These are phyloP conservation scores for Parsonsia alboflavescens DNA, from an alignment of 257 asterid species.

Conservation along the genomic window DNA sequence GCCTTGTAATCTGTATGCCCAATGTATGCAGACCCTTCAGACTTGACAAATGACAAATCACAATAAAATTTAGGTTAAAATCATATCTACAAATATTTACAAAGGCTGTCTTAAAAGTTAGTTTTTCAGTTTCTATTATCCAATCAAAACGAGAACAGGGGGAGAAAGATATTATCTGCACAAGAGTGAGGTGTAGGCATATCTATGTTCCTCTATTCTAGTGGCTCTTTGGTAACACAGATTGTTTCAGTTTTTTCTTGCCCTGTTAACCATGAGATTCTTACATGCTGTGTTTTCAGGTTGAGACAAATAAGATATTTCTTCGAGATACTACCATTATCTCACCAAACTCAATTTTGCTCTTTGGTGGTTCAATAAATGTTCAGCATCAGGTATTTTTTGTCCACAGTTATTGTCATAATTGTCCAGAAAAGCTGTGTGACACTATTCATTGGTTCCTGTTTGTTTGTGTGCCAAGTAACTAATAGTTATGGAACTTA, in stretches of 20 bases:
- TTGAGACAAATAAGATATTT: slow-evolving; percentile 82
- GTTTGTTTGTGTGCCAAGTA: not conserved
- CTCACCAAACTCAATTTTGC: slow-evolving; percentile 84
- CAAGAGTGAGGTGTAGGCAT: too few species aligned
- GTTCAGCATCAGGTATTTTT: slow-evolving; percentile 84
- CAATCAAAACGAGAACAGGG: not conserved
- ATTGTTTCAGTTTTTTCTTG: not conserved
- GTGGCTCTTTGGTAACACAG: too few species aligned
- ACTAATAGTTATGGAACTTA: not conserved
- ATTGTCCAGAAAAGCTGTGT: not conserved
- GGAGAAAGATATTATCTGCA: not conserved
- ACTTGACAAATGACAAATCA: not conserved
- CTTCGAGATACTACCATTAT: slow-evolving; percentile 82
- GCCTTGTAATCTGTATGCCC: too few species aligned
- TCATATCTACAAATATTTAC: not conserved
- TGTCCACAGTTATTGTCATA: slow-evolving; percentile 13
- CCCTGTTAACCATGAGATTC: slow-evolving; percentile 1
- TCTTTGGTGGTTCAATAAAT: slow-evolving; percentile 87
- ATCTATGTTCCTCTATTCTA: too few species aligned
- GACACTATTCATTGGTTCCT: not conserved
- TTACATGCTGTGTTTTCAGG: slow-evolving; percentile 44
- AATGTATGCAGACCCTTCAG: not conserved
- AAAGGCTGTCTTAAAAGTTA: not conserved
- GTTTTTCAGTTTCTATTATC: not conserved
- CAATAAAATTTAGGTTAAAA: not conserved